phyloP scores from a whole-genome alignment of 2,329 filamentous ascomycete genomes.

The Didymella sp. region DNA sequence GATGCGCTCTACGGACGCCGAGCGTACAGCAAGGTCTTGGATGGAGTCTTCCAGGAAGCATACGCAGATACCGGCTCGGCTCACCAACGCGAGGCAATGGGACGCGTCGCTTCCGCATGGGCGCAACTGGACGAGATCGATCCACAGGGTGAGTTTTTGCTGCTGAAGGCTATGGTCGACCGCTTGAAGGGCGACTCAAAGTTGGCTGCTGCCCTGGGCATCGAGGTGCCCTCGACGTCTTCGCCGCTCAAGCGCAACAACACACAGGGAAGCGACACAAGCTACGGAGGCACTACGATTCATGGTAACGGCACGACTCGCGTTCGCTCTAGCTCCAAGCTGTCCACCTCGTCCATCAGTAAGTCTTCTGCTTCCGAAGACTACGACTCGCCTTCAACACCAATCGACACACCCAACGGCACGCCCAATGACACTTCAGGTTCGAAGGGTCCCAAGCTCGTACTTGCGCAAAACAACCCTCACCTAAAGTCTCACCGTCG shows the following conservation, averaged over 20 bases:
- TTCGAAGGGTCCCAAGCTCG: constrained; percentile 68
- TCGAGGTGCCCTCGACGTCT: constrained; percentile 38
- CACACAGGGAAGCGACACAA: constrained; percentile 42
- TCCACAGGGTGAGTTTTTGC: constrained; percentile 86
- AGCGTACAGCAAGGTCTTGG: constrained; percentile 80
- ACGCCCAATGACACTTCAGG: constrained; percentile 40
- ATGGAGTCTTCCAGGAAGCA: constrained; percentile 82
- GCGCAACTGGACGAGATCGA: constrained; percentile 83
- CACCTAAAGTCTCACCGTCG: constrained; percentile 79
- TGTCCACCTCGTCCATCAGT: constrained; percentile 23
- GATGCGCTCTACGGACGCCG: constrained; percentile 83
- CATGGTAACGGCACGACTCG: constrained; percentile 45
- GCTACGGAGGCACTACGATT: constrained; percentile 44
- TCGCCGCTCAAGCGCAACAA: constrained; percentile 40
- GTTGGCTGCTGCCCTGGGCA: constrained; percentile 59
- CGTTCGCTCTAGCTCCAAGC: constrained; percentile 41
- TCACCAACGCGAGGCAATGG: constrained; percentile 82
- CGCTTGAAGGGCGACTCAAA: constrained; percentile 74
- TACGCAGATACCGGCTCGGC: constrained; percentile 77
- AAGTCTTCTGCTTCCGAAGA: constrained; percentile 31
- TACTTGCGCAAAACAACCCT: constrained; percentile 82
- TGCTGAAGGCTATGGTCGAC: constrained; percentile 80
- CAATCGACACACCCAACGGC: constrained; percentile 26
- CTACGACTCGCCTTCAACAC: constrained; percentile 27
- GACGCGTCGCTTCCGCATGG: constrained; percentile 84